Conservation (phyloP, 2,329 filamentous ascomycete species). For the Colletotrichum nymphaeae region DNA sequence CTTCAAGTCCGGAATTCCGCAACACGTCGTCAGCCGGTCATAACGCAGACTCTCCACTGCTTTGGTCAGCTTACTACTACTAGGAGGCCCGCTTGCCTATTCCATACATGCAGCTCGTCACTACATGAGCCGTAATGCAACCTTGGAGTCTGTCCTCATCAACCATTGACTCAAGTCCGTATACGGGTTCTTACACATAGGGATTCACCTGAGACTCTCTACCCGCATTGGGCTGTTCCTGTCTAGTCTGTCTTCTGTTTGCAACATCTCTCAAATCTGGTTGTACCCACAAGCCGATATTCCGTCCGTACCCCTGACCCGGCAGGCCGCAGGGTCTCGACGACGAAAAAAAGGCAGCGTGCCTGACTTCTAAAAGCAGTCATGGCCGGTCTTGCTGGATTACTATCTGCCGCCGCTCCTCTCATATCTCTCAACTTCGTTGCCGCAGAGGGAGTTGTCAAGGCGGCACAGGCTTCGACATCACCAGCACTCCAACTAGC, state of each 20-base stretch:
- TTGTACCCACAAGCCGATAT: constrained; percentile 5
- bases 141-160: not conserved
- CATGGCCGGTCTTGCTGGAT: constrained; percentile 10
- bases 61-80: not conserved
- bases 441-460: not conserved
- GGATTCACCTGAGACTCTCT: constrained; percentile 4
- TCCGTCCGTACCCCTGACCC: constrained; percentile 1
- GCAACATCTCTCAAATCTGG: not conserved
- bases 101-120: not conserved
- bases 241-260: not conserved
- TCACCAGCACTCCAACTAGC: constrained; percentile 1
- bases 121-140: not conserved
- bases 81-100: not conserved
- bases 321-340: not conserved
- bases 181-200: not conserved
- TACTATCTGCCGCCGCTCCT: constrained; percentile 1
- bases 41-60: not conserved
- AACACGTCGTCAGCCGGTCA: not conserved
- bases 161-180: not conserved
- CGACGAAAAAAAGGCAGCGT: not conserved
- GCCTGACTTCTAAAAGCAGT: not conserved
- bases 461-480: not conserved
- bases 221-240: not conserved
- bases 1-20: not conserved
- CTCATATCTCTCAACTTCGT: constrained; percentile 3